Evolutionary conservation across 1,139 yeast genomes (phyloP), one percentile per base, ranked within the genome.

Genomic region (Lizanozyma gosingica): DNA sequence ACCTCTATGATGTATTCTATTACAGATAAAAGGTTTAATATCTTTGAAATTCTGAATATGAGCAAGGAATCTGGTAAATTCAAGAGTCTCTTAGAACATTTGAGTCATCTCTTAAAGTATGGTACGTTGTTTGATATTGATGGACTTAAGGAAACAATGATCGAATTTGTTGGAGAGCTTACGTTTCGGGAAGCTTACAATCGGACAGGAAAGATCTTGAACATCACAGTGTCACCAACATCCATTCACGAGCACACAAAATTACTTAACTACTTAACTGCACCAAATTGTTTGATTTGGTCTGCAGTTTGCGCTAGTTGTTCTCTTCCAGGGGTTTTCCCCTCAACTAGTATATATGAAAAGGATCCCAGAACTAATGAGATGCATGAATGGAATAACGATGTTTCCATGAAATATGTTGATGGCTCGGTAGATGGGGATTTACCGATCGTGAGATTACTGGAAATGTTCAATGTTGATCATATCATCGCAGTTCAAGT

Each of bases 301-400:
- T 86, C 96, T 1, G 98, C 97, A 0, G 97, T 92, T 1, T 88
- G 97, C 62, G 97, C 97, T 1, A 85, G 96, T 35, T 92, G 98
- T 59, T 82, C 97, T 0, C 73, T 92, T 17, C 98, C 99, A 0
- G 85, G 95, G 1, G 73, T 92, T 2, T 94, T 92, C 57, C 85
- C 95, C 0, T 82, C 95, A 1, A 80, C 88, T 22, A 80, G 92
- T 1, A 78, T 92, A 35, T 81, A 82, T 53, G 97, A 92, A 50
- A 88, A 87, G 59, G 81, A 84, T 50, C 78, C 84, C 2, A 68
- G 68, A 42, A 85, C 95, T 0, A 81, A 81, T 15, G 74, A 73
- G 43, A 67, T 78, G 6, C 76, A 74, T 41, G 81, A 82, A 50
- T 92, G 98, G 98, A 82, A 83, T 45, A 86, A 88, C 40, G 75